phyloP scores from a whole-genome alignment of 73 alveolate species.

The Stentor roeselii region DNA sequence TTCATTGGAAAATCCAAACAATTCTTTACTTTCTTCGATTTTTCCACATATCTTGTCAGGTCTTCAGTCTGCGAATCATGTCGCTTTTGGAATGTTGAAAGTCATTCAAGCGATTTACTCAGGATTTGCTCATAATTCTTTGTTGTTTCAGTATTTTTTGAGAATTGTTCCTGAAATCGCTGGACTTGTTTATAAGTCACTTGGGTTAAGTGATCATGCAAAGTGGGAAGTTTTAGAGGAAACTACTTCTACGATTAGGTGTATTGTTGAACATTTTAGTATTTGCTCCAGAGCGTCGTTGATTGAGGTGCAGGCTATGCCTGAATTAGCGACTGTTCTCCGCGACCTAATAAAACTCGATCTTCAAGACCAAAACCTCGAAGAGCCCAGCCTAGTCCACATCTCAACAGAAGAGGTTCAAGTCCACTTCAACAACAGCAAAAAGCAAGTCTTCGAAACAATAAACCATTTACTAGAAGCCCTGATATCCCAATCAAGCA shows the following conservation, averaged over 20 bases:
- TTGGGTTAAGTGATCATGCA: neutral
- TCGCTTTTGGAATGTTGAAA: neutral
- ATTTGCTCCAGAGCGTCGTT: neutral
- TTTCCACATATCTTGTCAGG: neutral
- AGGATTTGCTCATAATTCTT: neutral
- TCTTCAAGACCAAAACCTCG: neutral
- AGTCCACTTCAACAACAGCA: neutral
- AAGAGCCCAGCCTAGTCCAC: neutral
- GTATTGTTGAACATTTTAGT: neutral
- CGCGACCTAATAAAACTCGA: neutral
- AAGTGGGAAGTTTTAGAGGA: constrained; percentile 15
- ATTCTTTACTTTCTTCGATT: neutral
- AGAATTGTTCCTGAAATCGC: neutral
- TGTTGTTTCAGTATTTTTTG: neutral
- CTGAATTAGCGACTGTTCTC: neutral
- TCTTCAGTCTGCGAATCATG: neutral
- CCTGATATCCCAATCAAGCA: no score
- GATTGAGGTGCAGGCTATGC: neutral
- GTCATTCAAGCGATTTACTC: neutral
- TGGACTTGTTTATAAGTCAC: neutral
- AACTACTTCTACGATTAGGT: neutral
- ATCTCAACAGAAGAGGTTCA: neutral
- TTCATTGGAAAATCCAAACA: neutral
- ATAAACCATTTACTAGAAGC: neutral
- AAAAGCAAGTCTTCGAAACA: neutral